phyloP scores from a whole-genome alignment of 768 basidiomycete species.

The Hygrocybe punicea region DNA sequence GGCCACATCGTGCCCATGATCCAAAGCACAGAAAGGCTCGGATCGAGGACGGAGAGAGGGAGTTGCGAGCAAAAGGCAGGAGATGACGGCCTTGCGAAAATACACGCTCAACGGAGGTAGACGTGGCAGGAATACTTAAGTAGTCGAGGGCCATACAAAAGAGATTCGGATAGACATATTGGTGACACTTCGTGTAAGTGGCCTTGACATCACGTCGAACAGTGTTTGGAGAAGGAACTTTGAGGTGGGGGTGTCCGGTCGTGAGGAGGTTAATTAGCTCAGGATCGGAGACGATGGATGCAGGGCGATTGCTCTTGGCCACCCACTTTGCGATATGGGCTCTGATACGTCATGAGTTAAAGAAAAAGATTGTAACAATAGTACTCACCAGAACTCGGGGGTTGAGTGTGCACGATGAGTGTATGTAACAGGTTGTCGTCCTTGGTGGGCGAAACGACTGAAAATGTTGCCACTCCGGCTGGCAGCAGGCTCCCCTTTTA shows the following conservation, averaged over 20 bases:
- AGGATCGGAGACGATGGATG: too few species aligned
- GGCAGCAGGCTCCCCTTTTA: too few species aligned
- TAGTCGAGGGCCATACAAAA: constrained; percentile 19
- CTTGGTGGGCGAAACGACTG: too few species aligned
- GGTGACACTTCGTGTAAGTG: constrained; percentile 14
- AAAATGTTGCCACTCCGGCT: too few species aligned
- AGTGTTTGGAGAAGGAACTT: constrained; percentile 3
- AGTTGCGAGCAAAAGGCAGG: constrained; percentile 18
- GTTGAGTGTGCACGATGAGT: too few species aligned
- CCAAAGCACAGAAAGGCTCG: constrained; percentile 20
- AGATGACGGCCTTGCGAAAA: constrained; percentile 20
- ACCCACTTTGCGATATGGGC: too few species aligned
- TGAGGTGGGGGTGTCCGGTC: constrained; percentile 12
- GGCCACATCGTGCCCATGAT: constrained; percentile 12
- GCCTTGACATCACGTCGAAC: constrained; percentile 2
- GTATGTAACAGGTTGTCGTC: too few species aligned
- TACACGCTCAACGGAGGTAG: constrained; percentile 16
- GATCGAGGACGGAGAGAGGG: constrained; percentile 12
- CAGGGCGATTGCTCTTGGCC: too few species aligned
- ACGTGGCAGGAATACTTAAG: constrained; percentile 18
- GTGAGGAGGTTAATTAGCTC: too few species aligned
- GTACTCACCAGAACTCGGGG: too few species aligned
- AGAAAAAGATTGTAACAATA: too few species aligned
- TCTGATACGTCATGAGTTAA: too few species aligned
- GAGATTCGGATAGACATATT: constrained; percentile 11